These are phyloP conservation scores for Coemansia sp. DNA, from an alignment of 192 early-diverging fungal species.

Conservation along the genomic window DNA sequence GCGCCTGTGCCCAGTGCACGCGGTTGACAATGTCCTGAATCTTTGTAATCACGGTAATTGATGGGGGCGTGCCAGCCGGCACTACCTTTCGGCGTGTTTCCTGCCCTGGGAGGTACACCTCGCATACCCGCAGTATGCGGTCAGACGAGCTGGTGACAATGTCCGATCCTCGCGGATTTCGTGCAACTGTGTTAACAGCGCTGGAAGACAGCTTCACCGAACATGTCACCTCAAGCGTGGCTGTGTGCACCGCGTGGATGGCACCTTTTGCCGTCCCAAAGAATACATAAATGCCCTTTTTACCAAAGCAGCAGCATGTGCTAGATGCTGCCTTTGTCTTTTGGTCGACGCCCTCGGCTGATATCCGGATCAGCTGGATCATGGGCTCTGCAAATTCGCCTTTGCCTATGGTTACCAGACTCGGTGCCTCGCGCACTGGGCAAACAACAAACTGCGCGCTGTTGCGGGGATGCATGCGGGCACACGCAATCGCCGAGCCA, in stretches of 20 bases:
- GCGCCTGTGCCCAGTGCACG: conserved; percentile 83
- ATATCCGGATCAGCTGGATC: conserved; percentile 25
- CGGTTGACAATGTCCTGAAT: conserved; percentile 90
- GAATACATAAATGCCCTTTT: conserved; percentile 51
- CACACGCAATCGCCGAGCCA: conserved; percentile 65
- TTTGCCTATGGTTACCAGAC: conserved; percentile 27
- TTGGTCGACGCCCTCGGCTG: conserved; percentile 19
- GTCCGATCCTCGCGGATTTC: conserved; percentile 56
- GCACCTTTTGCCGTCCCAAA: conserved; percentile 37
- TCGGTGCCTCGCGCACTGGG: conserved; percentile 34
- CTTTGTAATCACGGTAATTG: conserved; percentile 58
- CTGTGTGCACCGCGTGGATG: conserved; percentile 42
- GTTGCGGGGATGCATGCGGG: conserved; percentile 78
- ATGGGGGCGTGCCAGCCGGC: conserved; percentile 17
- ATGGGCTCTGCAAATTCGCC: background rate
- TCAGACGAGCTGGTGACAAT: conserved; percentile 80
- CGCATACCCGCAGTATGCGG: conserved; percentile 73
- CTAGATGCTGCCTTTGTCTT: conserved; percentile 42
- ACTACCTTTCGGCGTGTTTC: conserved; percentile 4
- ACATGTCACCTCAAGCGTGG: conserved; percentile 22
- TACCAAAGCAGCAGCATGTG: conserved; percentile 49
- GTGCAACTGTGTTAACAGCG: conserved; percentile 33
- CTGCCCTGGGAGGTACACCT: conserved; percentile 31
- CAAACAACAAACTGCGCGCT: conserved; percentile 31
- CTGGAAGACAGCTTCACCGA: conserved; percentile 40